Evolutionary conservation across 1,139 yeast species (phyloP), one percentile per base, ranked within the genome.

Genomic region (Geotrichum restrictum): DNA sequence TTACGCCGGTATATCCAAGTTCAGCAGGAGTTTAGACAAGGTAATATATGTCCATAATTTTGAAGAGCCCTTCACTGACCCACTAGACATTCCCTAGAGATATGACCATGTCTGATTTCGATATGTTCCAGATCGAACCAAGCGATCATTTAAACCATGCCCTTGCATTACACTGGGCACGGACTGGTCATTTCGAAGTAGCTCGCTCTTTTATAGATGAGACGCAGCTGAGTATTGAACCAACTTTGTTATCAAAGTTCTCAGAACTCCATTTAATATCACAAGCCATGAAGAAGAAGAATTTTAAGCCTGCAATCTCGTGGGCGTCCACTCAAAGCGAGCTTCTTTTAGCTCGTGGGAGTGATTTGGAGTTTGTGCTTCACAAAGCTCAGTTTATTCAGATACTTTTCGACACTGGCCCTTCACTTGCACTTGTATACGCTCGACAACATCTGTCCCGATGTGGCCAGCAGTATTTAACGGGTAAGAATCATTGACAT

Each of bases 301-400:
- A 73, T 48, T 57, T 74, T 13, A 59, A 53, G 3, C 69, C 71
- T 1, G 78, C 79, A 1, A 72, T 76, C 27, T 66, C 56, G 3
- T 75, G 79, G 79, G 75, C 77, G 2, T 57, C 57, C 7, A 41
- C 56, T 7, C 62, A 72, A 45, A 65, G 70, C 2, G 58, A 52
- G 0, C 55, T 58, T 50, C 60, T 71, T 39, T 50, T 57, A 31
- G 57, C 57, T 19, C 54, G 63, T 16, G 71, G 72, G 5, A 63
- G 69, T 33, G 74, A 75, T 49, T 60, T 84, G 38, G 88, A 82
- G 65, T 83, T 83, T 69, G 76, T 77, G 60, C 71, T 85, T 56
- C 89, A 84, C 66, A 75, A 79, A 63, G 70, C 82, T 24, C 83
- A 83, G 61, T 85, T 77, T 60, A 56, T 64, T 32, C 60, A 59